A percentile compares a stretch with the other conserved stretches of the same genome.
phyloP scores from a whole-genome alignment of 1,284 basidiomycete species.

The Leccinum angustisporum region DNA sequence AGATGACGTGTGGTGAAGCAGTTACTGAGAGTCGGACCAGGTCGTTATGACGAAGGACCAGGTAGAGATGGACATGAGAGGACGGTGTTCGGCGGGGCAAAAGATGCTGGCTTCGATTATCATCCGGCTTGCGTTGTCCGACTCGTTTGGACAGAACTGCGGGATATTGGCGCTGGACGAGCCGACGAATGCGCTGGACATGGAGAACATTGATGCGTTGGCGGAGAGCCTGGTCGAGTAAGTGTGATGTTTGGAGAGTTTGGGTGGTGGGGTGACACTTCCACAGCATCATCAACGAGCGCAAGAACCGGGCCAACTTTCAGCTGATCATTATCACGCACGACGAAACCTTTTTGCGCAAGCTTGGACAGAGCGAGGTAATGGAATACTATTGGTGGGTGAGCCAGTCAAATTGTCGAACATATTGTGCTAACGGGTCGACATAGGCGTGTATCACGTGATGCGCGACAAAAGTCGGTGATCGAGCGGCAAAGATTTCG shows the following conservation, averaged over 20 bases:
- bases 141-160: slow-evolving; percentile 97
- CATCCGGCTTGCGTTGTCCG: slow-evolving; percentile 95
- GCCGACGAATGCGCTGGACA: slow-evolving; percentile 96
- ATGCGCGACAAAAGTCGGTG: slow-evolving; percentile 68
- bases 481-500: slow-evolving; percentile 69
- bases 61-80: slow-evolving; percentile 99
- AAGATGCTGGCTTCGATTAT: slow-evolving; percentile 99
- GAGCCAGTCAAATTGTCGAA: background rate
- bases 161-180: slow-evolving; percentile 98
- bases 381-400: slow-evolving; percentile 89
- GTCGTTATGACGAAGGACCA: slow-evolving; percentile 99
- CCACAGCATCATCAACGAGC: slow-evolving; percentile 86
- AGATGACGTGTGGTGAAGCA: slow-evolving; percentile 9
- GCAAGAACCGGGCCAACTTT: slow-evolving; percentile 88
- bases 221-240: slow-evolving; percentile 91
- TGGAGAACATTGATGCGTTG: slow-evolving; percentile 94
- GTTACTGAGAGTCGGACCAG: slow-evolving; percentile 42
- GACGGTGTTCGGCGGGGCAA: slow-evolving; percentile 96
- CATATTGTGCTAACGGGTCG: background rate
- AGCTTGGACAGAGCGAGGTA: slow-evolving; percentile 82
- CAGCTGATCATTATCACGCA: slow-evolving; percentile 98
- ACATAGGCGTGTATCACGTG: slow-evolving; percentile 56
- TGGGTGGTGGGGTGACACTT: background rate
- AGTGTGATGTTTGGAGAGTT: slow-evolving; percentile 34
- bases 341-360: slow-evolving; percentile 86